Percentiles rank a stretch among this genome's conserved stretches.
phyloP scores from a whole-genome alignment of 2,329 filamentous ascomycete species.

The Talaromyces sp. region DNA sequence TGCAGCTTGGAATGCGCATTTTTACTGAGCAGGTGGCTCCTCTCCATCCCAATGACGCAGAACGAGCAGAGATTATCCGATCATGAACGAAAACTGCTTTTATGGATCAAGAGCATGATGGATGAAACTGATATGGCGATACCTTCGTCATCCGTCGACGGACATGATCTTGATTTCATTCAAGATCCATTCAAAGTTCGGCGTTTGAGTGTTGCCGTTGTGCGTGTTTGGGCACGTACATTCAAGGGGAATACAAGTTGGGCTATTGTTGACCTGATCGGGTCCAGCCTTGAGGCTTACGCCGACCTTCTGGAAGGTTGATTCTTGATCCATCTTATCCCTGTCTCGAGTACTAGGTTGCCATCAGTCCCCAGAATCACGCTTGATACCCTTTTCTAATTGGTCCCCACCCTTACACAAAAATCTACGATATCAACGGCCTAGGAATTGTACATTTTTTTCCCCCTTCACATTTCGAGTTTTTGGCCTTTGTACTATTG shows the following conservation, averaged over 20 bases:
- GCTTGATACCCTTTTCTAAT: slow-evolving; percentile 7
- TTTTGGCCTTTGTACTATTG: slow-evolving; percentile 1
- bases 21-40: slow-evolving; percentile 46
- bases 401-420: not conserved
- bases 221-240: slow-evolving; percentile 46
- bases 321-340: slow-evolving; percentile 17
- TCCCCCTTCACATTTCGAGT: not conserved
- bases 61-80: slow-evolving; percentile 43
- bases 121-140: slow-evolving; percentile 49
- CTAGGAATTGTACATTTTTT: slow-evolving; percentile 5
- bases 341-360: not conserved
- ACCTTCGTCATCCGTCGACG: slow-evolving; percentile 30
- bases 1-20: slow-evolving; percentile 54
- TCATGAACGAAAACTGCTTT: slow-evolving; percentile 45
- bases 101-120: slow-evolving; percentile 50
- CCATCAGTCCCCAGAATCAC: not conserved
- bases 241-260: slow-evolving; percentile 49
- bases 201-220: slow-evolving; percentile 47
- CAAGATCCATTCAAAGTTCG: slow-evolving; percentile 43
- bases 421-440: not conserved
- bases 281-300: slow-evolving; percentile 46
- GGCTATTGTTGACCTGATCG: slow-evolving; percentile 48
- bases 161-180: slow-evolving; percentile 42
- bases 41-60: slow-evolving; percentile 43
- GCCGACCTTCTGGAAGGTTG: slow-evolving; percentile 42